Base-by-base conservation (phyloP, 106 monocot species). In the Apostasia ramifera region DNA sequence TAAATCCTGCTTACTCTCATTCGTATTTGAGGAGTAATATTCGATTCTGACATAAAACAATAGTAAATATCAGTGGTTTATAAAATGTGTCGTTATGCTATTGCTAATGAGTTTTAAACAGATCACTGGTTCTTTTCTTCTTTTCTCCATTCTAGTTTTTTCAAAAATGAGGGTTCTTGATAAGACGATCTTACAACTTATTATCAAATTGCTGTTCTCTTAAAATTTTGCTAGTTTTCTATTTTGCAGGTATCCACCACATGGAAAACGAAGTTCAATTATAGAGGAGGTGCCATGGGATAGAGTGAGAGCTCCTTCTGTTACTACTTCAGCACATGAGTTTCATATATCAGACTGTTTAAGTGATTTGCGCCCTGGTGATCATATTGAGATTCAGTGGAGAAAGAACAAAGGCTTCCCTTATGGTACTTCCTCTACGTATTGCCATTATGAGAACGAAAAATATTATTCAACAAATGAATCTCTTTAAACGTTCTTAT, bases 361-460 rank as follows among this genome's bases (percentile, higher is more conserved):
- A 55, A 59, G 57, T 41, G 85, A 91, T 14, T 55, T 94, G 44
- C 63, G 56, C 7, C 91, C 94, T 3, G 88, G 87, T 1, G 88
- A 94, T 70, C 87, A 90, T 73, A 79, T 94, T 38, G 94, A 94
- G 71, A 86, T 90, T 64, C 94, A 90, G 68, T 94, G 94, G 94
- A 81, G 94, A 67, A 81, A 81, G 62, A 91, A 74, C 85, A 94
- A 94, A 52, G 91, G 91, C 13, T 88, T 88, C 53, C 94, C 88
- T 14, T 94, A 86, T 78, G 94, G 94, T 63, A 63, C 43, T 63
- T 12, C 13, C 44, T 63, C 44, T 13, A 5, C 3, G 9, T 13
- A 45, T 5, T 3, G 44, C 50, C 4, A 50, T 50, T 8, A 50
- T 50, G 50, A 26, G 26, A 26, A 26, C 26, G 26, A 0, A 26